phyloP scores from a whole-genome alignment of 139 green algal species.

The Coelastrella sp. region DNA sequence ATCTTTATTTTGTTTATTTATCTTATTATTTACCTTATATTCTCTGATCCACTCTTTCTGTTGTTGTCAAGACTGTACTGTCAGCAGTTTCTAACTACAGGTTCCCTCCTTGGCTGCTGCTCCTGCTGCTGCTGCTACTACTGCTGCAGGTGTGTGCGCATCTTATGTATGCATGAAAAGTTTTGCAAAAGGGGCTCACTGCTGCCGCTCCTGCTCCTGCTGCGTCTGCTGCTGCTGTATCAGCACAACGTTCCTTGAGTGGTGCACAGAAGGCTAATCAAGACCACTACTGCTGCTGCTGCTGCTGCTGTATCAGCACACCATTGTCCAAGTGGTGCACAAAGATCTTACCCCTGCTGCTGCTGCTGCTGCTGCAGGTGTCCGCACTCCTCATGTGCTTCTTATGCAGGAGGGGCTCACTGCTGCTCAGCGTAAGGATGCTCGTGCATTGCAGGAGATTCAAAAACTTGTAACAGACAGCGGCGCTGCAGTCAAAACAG shows the following conservation, averaged over 20 bases:
- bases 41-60: neutral
- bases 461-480: constrained; percentile 45
- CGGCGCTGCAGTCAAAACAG: constrained; percentile 51
- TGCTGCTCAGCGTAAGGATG: constrained; percentile 71
- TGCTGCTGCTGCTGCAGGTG: constrained; percentile 7
- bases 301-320: constrained; percentile 1
- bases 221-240: constrained; percentile 37
- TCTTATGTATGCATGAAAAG: too few relatives aligned
- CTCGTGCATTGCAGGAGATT: constrained; percentile 32
- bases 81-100: neutral
- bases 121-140: neutral
- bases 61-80: neutral
- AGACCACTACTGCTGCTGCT: too few relatives aligned
- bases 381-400: constrained; percentile 52
- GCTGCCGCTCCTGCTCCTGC: neutral
- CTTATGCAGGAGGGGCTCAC: constrained; percentile 57
- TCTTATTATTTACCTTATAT: too few relatives aligned
- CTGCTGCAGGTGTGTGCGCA: too few relatives aligned
- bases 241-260: neutral
- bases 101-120: neutral
- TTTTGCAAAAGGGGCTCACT: too few relatives aligned
- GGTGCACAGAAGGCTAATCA: too few relatives aligned
- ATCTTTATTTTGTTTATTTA: too few relatives aligned
- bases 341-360: neutral
- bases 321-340: neutral